phyloP scores from a whole-genome alignment of 768 basidiomycete species.

The Leccinum subtestaceum region DNA sequence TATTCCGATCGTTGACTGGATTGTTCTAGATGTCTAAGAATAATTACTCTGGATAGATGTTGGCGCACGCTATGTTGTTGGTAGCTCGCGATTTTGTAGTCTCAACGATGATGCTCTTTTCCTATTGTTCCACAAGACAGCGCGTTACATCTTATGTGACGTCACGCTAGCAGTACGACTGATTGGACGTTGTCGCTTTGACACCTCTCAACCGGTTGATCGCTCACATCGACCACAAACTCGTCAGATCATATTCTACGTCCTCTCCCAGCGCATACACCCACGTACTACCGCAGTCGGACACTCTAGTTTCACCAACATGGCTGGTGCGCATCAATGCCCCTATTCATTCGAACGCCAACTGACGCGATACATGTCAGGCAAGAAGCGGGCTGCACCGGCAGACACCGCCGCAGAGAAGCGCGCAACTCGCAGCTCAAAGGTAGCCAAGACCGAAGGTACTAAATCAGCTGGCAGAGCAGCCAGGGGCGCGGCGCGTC shows the following conservation, averaged over 20 bases:
- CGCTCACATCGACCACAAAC: conserved; percentile 11
- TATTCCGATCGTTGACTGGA: conserved; percentile 5
- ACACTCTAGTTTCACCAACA: conserved; percentile 5
- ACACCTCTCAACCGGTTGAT: conserved; percentile 2
- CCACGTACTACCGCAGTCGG: neutral
- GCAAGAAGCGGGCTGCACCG: conserved; percentile 47
- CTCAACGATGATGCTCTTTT: conserved; percentile 15
- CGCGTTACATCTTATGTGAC: conserved; percentile 30
- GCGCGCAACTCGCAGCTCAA: conserved; percentile 45
- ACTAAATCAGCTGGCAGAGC: conserved; percentile 31
- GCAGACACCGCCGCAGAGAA: conserved; percentile 30
- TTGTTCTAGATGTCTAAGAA: conserved; percentile 7
- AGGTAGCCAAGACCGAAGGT: conserved; percentile 47
- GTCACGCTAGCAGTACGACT: conserved; percentile 26
- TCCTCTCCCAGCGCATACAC: neutral
- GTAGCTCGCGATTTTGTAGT: conserved; percentile 30
- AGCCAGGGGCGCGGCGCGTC: conserved; percentile 39
- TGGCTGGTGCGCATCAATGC: conserved; percentile 29
- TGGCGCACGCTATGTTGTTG: conserved; percentile 10
- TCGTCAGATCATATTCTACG: neutral
- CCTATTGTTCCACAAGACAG: conserved; percentile 23
- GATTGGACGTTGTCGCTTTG: conserved; percentile 28
- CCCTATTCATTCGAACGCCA: conserved; percentile 17
- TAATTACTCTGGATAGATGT: conserved; percentile 16
- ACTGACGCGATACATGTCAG: conserved; percentile 17